Percentiles rank a stretch among this genome's conserved stretches.
Conservation (phyloP, 257 asterid genomes). For the Solanum sejunctum region DNA sequence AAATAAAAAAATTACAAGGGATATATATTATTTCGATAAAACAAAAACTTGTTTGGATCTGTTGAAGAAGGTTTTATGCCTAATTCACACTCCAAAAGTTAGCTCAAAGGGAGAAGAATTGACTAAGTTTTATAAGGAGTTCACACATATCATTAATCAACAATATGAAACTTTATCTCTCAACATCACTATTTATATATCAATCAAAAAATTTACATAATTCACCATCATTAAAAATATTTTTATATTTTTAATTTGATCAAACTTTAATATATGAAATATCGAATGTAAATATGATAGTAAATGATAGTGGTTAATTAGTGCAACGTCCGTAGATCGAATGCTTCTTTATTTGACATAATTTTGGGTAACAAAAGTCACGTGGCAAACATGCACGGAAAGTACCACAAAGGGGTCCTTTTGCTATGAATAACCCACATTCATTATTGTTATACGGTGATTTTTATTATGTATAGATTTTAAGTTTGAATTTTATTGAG, state of each 20-base stretch:
- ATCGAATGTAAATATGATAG: too few species aligned
- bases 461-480: too few species aligned
- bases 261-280: background rate
- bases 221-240: background rate
- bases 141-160: too few species aligned
- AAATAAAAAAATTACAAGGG: too few species aligned
- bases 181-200: background rate
- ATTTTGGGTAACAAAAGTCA: background rate
- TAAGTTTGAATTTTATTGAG: too few species aligned
- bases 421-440: background rate
- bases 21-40: too few species aligned
- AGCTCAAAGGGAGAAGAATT: too few species aligned
- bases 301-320: background rate
- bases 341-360: background rate
- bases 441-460: too few species aligned
- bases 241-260: background rate
- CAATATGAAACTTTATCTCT: too few species aligned
- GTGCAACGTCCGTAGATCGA: background rate
- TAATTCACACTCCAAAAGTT: too few species aligned
- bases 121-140: too few species aligned
- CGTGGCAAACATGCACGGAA: background rate
- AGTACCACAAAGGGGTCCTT: background rate
- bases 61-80: too few species aligned
- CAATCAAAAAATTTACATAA: background rate
- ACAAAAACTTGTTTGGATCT: background rate